Percentiles rank a stretch among this genome's conserved stretches.
Evolutionary conservation across 352 stramenopile species (phyloP).

Genomic region (Blastocystis sp.): DNA sequence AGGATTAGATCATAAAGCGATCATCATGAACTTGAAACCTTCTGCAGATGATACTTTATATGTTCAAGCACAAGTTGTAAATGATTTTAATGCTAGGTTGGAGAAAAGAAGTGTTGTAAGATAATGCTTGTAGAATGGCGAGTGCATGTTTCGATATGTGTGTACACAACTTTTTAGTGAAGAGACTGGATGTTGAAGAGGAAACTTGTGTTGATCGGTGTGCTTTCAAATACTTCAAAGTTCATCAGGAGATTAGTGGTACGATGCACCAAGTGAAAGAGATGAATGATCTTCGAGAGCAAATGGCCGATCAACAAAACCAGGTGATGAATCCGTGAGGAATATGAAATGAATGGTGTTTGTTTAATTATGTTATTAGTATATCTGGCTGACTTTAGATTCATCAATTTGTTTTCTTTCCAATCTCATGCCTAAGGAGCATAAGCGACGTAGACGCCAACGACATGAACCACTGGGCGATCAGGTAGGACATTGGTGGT

Average conservation of each 20-base stretch:
- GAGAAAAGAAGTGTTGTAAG: neutral
- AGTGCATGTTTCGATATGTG: slow-evolving; percentile 30
- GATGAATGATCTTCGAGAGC: neutral
- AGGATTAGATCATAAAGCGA: too few species aligned
- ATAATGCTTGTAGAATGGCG: neutral
- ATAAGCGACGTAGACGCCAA: neutral
- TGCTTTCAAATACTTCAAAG: slow-evolving; percentile 3
- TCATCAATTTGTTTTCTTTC: neutral
- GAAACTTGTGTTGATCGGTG: slow-evolving; percentile 28
- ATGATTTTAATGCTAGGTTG: slow-evolving; percentile 34
- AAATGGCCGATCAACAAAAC: neutral
- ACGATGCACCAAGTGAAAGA: neutral
- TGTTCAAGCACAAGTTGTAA: slow-evolving; percentile 2
- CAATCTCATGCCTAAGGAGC: slow-evolving; percentile 51
- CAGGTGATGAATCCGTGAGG: neutral
- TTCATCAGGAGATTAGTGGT: neutral
- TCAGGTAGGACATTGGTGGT: neutral
- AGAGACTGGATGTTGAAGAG: slow-evolving; percentile 20
- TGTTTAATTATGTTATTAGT: neutral
- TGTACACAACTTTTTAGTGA: neutral
- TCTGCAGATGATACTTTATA: neutral
- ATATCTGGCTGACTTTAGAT: neutral
- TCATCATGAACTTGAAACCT: neutral
- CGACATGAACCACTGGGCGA: slow-evolving; percentile 49
- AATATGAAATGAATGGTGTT: neutral